Evolutionary conservation across 495 filamentous ascomycete species (phyloP), one percentile per base, ranked within the genome.

Genomic region (Emericellopsis terricola): DNA sequence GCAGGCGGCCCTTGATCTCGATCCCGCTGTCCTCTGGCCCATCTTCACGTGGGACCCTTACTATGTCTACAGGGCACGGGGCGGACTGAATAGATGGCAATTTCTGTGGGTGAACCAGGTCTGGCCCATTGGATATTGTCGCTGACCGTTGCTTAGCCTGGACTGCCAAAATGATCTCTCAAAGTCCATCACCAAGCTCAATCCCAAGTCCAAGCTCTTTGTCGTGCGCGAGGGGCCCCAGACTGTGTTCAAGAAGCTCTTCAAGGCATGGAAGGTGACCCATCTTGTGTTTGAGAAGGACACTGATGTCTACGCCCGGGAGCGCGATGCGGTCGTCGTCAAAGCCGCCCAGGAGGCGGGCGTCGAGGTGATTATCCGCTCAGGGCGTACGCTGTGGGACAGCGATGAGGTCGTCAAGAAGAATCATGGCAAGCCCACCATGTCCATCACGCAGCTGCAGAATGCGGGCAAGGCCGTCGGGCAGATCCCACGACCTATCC

Each of bases 211-310:
- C 8, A 76, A 75, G 42, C 60, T 81, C 0, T 71, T 76, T 41
- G 57, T 81, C 24, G 51, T 80, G 11, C 61, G 76, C 10, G 76
- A 80, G 57, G 71, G 65, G 1, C 74, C 76, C 2, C 71, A 71
- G 44, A 76, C 71, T 1, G 50, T 79, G 1, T 55, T 80, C 8
- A 67, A 69, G 1, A 79, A 78, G 42, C 52, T 81, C 0, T 78
- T 77, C 60, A 67, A 69, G 43, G 56, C 61, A 27, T 80, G 74
- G 76, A 64, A 62, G 14, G 65, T 78, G 17, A 71, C 71, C 1
- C 76, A 81, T 54, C 49, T 81, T 3, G 76, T 79, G 0, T 82
- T 80, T 42, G 76, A 81, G 46, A 76, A 73, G 41, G 76, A 82
- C 38, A 77, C 73, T 2, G 77, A 81, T 52, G 59, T 72, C 0